Base-by-base conservation (phyloP, 176 grass and related monocot genomes). In the Miscanthus lutarioriparius region DNA sequence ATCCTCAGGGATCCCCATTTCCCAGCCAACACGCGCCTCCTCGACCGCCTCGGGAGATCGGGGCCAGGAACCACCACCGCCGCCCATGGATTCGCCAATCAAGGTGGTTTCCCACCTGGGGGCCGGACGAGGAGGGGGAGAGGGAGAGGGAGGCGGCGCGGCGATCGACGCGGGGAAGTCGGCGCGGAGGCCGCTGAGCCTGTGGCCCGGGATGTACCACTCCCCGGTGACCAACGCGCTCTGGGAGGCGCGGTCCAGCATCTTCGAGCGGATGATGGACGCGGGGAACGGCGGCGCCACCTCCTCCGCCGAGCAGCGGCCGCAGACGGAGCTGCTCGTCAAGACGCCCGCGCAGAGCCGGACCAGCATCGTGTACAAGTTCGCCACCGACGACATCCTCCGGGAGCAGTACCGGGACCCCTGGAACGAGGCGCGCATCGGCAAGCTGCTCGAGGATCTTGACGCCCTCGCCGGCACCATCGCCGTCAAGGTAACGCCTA, bases 171-270 rank as follows among this genome's bases (percentile, higher is more conserved):
- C 91, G 47, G 77, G 93, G 25, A 86, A 83, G 30, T 92, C 93
- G 51, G 74, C 89, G 53, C 82, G 96, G 83, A 94, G 92, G 80
- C 96, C 93, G 64, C 88, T 95, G 12, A 95, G 96, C 85, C 84
- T 98, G 67, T 98, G 93, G 91, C 96, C 93, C 17, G 96, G 96
- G 75, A 95, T 98, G 96, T 94, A 98, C 88, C 96, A 98, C 86
- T 98, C 93, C 37, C 96, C 96, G 3, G 93, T 98, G 6, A 98
- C 96, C 51, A 98, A 94, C 54, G 96, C 93, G 40, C 83, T 98
- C 3, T 98, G 96, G 93, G 96, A 95, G 85, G 96, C 96, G 44
- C 87, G 93, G 8, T 94, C 89, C 68, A 98, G 93, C 85, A 98
- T 98, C 86, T 98, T 98, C 70, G 93, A 98, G 89, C 80, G 91